Percentiles rank a stretch among this genome's conserved stretches.
phyloP scores from a whole-genome alignment of 768 basidiomycete species.

The Lactifluus volemus region DNA sequence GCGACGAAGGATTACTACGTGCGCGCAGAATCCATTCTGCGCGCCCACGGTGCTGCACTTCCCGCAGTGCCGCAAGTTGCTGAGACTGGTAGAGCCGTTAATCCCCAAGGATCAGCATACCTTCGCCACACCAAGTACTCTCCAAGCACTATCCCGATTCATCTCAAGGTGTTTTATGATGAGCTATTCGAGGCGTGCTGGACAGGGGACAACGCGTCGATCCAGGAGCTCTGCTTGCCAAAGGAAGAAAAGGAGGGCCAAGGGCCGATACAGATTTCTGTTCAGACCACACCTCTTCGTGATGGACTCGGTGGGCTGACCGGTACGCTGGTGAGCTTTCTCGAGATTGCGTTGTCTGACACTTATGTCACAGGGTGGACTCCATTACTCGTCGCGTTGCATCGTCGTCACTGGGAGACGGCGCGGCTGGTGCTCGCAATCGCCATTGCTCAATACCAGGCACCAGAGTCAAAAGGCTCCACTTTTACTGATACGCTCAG shows the following conservation, averaged over 20 bases:
- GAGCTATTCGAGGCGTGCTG: conserved; percentile 51
- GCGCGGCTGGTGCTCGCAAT: conserved; percentile 53
- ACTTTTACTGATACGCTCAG: conserved; percentile 25
- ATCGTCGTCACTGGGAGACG: conserved; percentile 44
- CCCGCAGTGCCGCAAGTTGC: not conserved
- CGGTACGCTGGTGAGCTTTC: not conserved
- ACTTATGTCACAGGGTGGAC: conserved; percentile 32
- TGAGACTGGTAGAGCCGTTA: not conserved
- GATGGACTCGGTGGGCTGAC: conserved; percentile 3
- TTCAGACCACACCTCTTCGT: conserved; percentile 24
- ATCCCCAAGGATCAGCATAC: conserved; percentile 21
- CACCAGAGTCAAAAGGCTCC: conserved; percentile 25
- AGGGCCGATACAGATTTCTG: conserved; percentile 38
- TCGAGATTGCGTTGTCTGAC: not conserved
- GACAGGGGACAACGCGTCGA: conserved; percentile 40
- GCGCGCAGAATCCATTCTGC: not conserved
- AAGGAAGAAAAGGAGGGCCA: conserved; percentile 23
- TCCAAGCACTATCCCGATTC: conserved; percentile 24
- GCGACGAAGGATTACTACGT: not conserved
- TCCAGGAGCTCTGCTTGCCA: conserved; percentile 47
- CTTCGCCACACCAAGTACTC: conserved; percentile 21
- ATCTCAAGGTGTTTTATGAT: conserved; percentile 35
- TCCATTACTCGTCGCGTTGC: conserved; percentile 42
- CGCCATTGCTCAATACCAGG: conserved; percentile 44
- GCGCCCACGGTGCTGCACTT: not conserved